Conservation (phyloP, 345 rosid genomes). For the Reutealis trisperma region DNA sequence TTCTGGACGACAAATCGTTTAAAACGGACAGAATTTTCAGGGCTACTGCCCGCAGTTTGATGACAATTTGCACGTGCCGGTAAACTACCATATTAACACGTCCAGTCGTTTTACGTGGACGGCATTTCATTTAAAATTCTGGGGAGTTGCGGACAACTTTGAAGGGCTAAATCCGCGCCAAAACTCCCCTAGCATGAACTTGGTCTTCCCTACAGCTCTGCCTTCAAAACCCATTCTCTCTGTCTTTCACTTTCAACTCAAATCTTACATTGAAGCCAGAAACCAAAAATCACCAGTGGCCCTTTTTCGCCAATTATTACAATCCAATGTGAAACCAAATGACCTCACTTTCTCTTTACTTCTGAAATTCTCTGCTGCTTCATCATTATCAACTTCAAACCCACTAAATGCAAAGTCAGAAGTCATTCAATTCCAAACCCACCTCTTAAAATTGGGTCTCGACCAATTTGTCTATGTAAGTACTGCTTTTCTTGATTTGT, state of each 20-base stretch:
- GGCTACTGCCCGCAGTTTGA: no score
- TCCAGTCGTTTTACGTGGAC: no score
- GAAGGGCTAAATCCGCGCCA: constrained; percentile 3
- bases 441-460: constrained; percentile 53
- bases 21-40: no score
- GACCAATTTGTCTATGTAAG: constrained; percentile 53
- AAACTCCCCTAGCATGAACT: constrained; percentile 16
- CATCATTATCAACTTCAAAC: constrained; percentile 18
- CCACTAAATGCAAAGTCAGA: constrained; percentile 25
- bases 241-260: constrained; percentile 50
- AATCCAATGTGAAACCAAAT: constrained; percentile 45
- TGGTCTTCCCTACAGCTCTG: neutral
- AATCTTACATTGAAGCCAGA: constrained; percentile 39
- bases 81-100: no score
- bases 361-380: constrained; percentile 40
- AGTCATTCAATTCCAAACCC: constrained; percentile 50
- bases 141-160: no score
- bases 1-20: no score
- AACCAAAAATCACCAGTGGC: constrained; percentile 39
- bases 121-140: no score
- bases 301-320: constrained; percentile 56
- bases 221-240: constrained; percentile 34
- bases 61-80: no score
- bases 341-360: constrained; percentile 59
- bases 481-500: constrained; percentile 53